Percentiles rank a stretch among this genome's conserved stretches.
Evolutionary conservation across 1,139 yeast genomes (phyloP).

Genomic region (Scheffersomyces titani): DNA sequence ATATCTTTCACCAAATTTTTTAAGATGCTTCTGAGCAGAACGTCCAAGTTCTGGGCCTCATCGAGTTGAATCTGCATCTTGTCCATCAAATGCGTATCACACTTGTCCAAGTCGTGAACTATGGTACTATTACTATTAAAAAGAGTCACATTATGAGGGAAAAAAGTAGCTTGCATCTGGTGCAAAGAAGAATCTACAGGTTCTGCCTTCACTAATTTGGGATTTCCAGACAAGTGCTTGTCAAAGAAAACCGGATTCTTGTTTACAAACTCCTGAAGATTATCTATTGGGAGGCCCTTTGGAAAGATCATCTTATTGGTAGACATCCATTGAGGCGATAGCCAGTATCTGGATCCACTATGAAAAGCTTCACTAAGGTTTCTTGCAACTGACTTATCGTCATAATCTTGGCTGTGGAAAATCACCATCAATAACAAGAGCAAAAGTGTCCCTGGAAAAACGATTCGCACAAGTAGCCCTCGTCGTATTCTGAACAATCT

Average conservation of each 20-base stretch:
- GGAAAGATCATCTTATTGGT: not conserved
- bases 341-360: not conserved
- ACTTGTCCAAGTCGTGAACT: slow-evolving; percentile 5
- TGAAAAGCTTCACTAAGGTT: not conserved
- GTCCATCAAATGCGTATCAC: slow-evolving; percentile 6
- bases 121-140: slow-evolving; percentile 9
- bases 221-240: not conserved
- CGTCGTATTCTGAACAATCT: not conserved
- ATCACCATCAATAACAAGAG: not conserved
- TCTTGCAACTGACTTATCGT: not conserved
- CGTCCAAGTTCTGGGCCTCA: slow-evolving; percentile 7
- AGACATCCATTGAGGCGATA: not conserved
- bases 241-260: not conserved
- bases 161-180: not conserved
- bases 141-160: slow-evolving; percentile 6
- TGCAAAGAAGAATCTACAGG: not conserved
- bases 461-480: not conserved
- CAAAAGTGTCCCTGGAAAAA: not conserved
- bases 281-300: not conserved
- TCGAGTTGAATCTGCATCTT: slow-evolving; percentile 7
- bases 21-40: slow-evolving; percentile 8
- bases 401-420: not conserved
- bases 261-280: not conserved
- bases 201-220: not conserved
- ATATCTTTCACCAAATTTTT: slow-evolving; percentile 7